Evolutionary conservation across 2,329 filamentous ascomycete species (phyloP), one percentile per base, ranked within the genome.

Genomic region (Fusarium staphyleae): DNA sequence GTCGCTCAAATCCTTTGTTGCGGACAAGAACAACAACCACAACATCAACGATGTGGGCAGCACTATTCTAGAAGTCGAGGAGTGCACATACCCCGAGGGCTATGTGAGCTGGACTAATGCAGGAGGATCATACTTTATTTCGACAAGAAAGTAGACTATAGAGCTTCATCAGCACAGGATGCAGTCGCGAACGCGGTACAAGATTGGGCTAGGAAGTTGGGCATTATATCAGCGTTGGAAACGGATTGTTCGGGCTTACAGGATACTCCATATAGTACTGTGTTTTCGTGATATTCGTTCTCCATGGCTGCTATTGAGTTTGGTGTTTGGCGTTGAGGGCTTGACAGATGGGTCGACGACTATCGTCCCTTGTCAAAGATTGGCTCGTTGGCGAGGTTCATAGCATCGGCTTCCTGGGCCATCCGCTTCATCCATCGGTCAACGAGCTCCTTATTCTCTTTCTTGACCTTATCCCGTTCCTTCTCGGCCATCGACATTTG

Each of bases 61-160:
- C 63, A 95, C 92, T 61, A 84, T 96, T 53, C 83, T 98, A 43
- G 84, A 89, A 30, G 91, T 95, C 57, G 83, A 90, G 70, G 79
- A 87, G 56, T 76, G 77, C 52, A 78, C 75, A 32, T 86, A 85
- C 59, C 81, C 82, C 33, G 86, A 88, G 66, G 81, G 79, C 11
- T 95, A 90, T 70, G 95, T 99, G 60, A 96, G 92, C 75, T 99
- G 95, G 95, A 93, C 90, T 12, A 88, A 89, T 62, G 85, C 87
- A 44, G 87, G 87, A 19, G 93, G 93, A 22, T 84, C 87, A 49
- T 99, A 95, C 74, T 98, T 89, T 70, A 89, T 98, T 69, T 92
- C 93, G 51, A 92, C 84, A 11, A 90, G 91, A 74, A 91, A 91
- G 69, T 73, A 72, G 65, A 68, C 68, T 69, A 62, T 60, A 66